Base-by-base conservation (phyloP, 371 early-diverging fungal genomes). In the Zopfochytrium polystomum region DNA sequence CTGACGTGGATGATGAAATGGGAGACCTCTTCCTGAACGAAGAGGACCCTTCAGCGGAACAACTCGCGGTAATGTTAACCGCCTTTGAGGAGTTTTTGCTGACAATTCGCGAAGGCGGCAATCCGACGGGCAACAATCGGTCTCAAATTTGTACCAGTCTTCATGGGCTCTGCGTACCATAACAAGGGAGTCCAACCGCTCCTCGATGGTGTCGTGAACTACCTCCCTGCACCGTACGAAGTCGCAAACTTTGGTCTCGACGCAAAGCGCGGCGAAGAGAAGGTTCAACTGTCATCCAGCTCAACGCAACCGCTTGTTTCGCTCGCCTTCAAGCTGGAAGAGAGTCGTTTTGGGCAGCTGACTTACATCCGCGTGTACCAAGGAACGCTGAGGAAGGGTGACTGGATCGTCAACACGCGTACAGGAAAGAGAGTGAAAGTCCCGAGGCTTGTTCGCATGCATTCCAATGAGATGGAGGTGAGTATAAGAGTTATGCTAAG, bases 341-440 rank as follows among this genome's bases (percentile, higher is more conserved):
- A 98, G 74, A 90, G 91, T 48, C 87, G 90, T 55, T 96, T 90
- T 70, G 98, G 97, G 35, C 96, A 96, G 73, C 77, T 98, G 63
- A 96, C 97, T 11, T 98, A 96, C 77, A 75, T 98, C 73, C 87
- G 98, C 65, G 89, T 98, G 32, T 98, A 98, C 78, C 96, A 95
- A 78, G 98, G 98, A 53, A 79, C 82, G 45, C 73, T 98, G 61
- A 81, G 82, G 64, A 92, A 89, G 75, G 96, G 96, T 45, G 85
- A 85, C 52, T 88, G 85, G 66, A 85, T 95, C 57, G 80, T 85
- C 60, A 95, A 96, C 71, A 85, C 89, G 51, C 87, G 88, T 76
- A 93, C 91, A 33, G 94, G 93, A 52, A 96, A 96, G 79, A 87
- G 84, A 76, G 87, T 94, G 74, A 98, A 96, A 83, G 90, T 98